These are phyloP conservation scores for Flaveria brownii DNA, from an alignment of 129 eudicot species.

Conservation along the genomic window DNA sequence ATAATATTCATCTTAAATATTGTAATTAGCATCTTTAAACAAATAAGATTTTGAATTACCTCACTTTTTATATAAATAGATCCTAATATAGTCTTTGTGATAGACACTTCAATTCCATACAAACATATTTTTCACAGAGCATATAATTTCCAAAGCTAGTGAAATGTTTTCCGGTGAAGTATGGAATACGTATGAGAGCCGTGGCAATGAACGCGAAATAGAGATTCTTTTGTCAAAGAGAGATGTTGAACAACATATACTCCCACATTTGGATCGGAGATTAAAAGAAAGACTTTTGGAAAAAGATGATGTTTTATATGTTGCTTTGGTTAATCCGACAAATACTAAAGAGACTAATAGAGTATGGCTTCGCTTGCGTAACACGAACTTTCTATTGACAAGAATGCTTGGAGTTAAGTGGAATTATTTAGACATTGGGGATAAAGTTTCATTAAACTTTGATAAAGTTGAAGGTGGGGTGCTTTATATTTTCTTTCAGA, in stretches of 20 bases:
- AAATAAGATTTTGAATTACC: too few relatives aligned
- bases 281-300: background rate
- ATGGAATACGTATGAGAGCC: too few relatives aligned
- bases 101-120: background rate
- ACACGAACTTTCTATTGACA: background rate
- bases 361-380: background rate
- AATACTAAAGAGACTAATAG: background rate
- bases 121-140: too few relatives aligned
- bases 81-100: background rate
- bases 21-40: background rate
- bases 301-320: background rate
- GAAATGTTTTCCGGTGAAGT: background rate
- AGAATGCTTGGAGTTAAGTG: background rate
- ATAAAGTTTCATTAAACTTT: background rate
- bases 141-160: background rate
- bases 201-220: too few relatives aligned
- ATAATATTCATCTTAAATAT: slow-evolving; percentile 1
- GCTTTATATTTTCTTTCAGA: background rate
- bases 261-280: background rate
- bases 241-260: background rate
- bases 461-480: background rate
- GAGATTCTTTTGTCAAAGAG: background rate
- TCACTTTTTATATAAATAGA: background rate
- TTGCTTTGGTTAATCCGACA: background rate
- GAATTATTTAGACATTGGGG: background rate